Conservation (phyloP, 306 rosid species). For the Bauhinia variegata region DNA sequence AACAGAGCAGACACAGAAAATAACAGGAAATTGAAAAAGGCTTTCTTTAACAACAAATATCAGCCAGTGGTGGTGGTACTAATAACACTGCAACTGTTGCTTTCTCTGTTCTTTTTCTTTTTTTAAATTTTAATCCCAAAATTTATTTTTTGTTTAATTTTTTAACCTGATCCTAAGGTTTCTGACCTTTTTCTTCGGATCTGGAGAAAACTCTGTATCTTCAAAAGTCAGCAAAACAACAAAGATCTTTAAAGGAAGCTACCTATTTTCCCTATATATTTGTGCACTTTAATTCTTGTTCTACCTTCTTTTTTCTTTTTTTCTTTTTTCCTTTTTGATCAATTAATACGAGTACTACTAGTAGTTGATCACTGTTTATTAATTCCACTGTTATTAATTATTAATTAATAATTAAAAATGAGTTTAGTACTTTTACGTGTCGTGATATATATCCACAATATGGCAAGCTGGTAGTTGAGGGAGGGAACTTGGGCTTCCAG, state of each 20-base stretch:
- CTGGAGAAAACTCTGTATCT: conserved; percentile 50
- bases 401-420: too few relatives aligned
- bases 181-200: conserved; percentile 58
- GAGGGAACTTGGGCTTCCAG: too few relatives aligned
- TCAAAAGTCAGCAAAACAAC: conserved; percentile 54
- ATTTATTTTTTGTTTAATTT: not conserved
- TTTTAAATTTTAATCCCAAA: not conserved
- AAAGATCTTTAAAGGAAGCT: conserved; percentile 10
- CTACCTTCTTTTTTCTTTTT: too few relatives aligned
- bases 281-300: too few relatives aligned
- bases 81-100: conserved; percentile 11
- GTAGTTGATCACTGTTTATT: not conserved
- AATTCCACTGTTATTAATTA: not conserved
- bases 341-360: too few relatives aligned
- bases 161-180: conserved; percentile 15
- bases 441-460: too few relatives aligned
- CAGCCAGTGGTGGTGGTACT: not conserved
- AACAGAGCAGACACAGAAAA: conserved; percentile 36
- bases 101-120: not conserved
- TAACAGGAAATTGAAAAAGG: conserved; percentile 1
- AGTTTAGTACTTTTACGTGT: too few relatives aligned
- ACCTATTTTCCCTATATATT: not conserved
- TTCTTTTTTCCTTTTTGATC: too few relatives aligned
- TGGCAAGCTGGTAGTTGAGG: too few relatives aligned
- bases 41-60: conserved; percentile 22